Evolutionary conservation across 148 eudicot genomes (phyloP).

Genomic region (Vaccinium macrocarpon): DNA sequence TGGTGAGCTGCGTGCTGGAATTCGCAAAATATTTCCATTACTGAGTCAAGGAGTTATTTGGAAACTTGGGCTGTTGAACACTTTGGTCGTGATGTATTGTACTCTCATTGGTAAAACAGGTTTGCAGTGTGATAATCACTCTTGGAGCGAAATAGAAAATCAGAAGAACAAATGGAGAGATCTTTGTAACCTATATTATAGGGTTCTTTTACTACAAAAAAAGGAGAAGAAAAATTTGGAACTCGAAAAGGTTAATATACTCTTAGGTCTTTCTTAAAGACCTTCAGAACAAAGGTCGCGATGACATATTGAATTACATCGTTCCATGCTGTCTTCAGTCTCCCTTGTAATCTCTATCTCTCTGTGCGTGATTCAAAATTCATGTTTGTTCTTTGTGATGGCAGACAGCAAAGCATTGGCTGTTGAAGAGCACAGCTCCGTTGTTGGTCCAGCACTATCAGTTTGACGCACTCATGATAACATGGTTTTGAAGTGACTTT

Average conservation of each 20-base stretch:
- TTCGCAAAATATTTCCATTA: background rate
- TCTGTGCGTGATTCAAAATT: background rate
- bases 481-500: conserved; percentile 6
- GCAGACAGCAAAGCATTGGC: conserved; percentile 27
- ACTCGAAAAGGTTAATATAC: background rate
- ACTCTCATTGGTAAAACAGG: background rate
- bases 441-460: background rate
- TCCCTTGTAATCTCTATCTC: background rate
- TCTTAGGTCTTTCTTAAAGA: background rate
- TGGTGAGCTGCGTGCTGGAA: conserved; percentile 11
- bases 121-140: background rate
- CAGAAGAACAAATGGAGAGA: background rate
- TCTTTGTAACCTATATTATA: background rate
- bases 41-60: background rate
- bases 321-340: background rate
- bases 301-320: background rate
- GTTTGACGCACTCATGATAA: conserved; percentile 13
- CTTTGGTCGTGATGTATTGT: conserved; percentile 3
- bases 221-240: background rate
- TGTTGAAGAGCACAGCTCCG: conserved; percentile 11
- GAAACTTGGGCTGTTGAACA: background rate
- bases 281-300: background rate
- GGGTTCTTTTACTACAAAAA: background rate
- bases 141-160: conserved; percentile 8
- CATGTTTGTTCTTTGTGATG: conserved; percentile 5